Evolutionary conservation across 2,329 filamentous ascomycete species (phyloP).

Genomic region (Calonectria multiphialidica): DNA sequence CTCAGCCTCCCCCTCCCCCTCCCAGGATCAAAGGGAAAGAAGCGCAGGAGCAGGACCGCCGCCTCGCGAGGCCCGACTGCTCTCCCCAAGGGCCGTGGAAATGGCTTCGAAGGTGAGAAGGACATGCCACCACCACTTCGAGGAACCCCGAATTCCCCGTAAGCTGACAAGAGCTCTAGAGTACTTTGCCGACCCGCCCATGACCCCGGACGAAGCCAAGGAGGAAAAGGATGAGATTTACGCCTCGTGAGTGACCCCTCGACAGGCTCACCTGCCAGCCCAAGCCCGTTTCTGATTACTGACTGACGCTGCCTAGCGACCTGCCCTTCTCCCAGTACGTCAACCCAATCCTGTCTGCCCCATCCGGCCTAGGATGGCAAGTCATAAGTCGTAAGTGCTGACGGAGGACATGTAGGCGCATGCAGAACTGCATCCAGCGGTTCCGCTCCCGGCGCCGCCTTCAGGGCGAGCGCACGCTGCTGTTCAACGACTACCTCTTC

Average conservation of each 20-base stretch:
- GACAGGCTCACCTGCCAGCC: not conserved
- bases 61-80: constrained; percentile 53
- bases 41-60: constrained; percentile 29
- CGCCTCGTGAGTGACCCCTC: constrained; percentile 60
- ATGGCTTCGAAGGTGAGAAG: constrained; percentile 74
- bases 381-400: constrained; percentile 25
- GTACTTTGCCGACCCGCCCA: constrained; percentile 82
- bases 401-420: constrained; percentile 67
- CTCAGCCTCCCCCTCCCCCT: not conserved
- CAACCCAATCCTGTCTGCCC: not conserved
- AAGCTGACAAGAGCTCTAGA: constrained; percentile 57
- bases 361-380: not conserved
- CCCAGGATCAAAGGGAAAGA: constrained; percentile 26
- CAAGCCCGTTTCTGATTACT: not conserved
- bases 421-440: constrained; percentile 86
- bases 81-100: constrained; percentile 60
- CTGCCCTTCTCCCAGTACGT: constrained; percentile 69
- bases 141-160: too few species aligned
- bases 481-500: constrained; percentile 85
- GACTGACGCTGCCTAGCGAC: constrained; percentile 49
- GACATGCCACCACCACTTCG: not conserved
- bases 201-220: constrained; percentile 76
- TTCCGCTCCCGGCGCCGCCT: constrained; percentile 84
- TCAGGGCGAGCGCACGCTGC: constrained; percentile 67
- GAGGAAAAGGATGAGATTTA: constrained; percentile 78